A percentile compares a stretch with the other conserved stretches of the same genome.
Evolutionary conservation across 2,329 filamentous ascomycete species (phyloP).

Genomic region (Claviceps quebecensis): DNA sequence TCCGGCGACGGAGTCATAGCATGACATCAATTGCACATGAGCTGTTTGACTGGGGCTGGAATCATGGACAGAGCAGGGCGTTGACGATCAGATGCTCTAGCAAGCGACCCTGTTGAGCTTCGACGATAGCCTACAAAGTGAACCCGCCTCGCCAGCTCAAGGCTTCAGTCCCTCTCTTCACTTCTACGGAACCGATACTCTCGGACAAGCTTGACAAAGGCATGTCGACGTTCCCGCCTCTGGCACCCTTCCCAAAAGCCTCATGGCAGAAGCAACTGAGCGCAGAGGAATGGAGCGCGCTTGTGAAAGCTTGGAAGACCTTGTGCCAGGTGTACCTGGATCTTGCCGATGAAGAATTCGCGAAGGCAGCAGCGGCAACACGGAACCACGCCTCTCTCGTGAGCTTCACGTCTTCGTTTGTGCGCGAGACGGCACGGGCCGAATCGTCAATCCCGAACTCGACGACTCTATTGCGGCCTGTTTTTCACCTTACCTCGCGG

Average conservation of each 20-base stretch:
- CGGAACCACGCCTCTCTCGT: slow-evolving; percentile 42
- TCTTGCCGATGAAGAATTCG: slow-evolving; percentile 42
- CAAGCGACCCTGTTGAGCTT: not conserved
- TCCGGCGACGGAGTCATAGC: slow-evolving; percentile 5
- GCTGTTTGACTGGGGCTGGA: not conserved
- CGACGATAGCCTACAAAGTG: not conserved
- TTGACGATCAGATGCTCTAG: not conserved
- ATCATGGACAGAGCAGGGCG: not conserved
- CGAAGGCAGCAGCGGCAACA: slow-evolving; percentile 20
- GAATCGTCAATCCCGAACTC: slow-evolving; percentile 12
- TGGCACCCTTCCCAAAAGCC: slow-evolving; percentile 64
- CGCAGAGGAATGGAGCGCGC: slow-evolving; percentile 61
- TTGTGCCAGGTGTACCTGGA: slow-evolving; percentile 52
- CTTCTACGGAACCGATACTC: not conserved
- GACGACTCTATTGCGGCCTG: slow-evolving; percentile 42
- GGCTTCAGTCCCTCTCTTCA: not conserved
- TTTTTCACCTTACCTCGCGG: slow-evolving; percentile 50
- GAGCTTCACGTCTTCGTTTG: slow-evolving; percentile 38
- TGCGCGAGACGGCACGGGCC: slow-evolving; percentile 32
- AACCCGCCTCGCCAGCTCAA: not conserved
- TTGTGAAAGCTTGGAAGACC: slow-evolving; percentile 61
- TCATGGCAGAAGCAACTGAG: slow-evolving; percentile 52
- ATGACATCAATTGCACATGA: not conserved
- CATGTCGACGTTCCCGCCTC: slow-evolving; percentile 33
- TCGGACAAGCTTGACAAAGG: slow-evolving; percentile 15